These are phyloP conservation scores for Aureobasidium mangrovei DNA, from an alignment of 2,329 filamentous ascomycete genomes.

Conservation along the genomic window DNA sequence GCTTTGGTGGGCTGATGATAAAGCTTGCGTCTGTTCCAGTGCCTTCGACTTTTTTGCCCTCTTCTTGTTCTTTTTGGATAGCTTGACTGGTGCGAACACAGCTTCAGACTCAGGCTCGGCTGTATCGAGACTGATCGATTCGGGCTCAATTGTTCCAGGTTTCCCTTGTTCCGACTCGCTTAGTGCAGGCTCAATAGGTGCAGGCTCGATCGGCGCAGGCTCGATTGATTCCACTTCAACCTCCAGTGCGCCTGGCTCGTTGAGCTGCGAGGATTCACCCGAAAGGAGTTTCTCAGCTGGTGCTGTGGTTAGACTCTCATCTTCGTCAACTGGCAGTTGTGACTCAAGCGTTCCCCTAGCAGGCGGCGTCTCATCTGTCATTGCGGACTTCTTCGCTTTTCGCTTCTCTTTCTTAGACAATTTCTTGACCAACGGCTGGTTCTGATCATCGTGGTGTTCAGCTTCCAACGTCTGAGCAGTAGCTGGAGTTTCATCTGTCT, in stretches of 20 bases:
- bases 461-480: too few relatives aligned
- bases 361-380: neutral
- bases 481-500: too few relatives aligned
- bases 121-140: neutral
- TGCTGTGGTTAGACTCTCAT: neutral
- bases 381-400: neutral
- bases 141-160: neutral
- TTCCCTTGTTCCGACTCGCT: neutral
- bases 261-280: too few relatives aligned
- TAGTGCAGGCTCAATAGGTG: neutral
- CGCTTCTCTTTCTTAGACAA: slow-evolving; percentile 4
- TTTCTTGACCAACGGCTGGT: neutral
- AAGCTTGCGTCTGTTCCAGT: neutral
- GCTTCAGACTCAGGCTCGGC: slow-evolving; percentile 6
- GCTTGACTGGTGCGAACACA: neutral
- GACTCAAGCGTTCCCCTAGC: neutral
- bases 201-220: too few relatives aligned
- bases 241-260: neutral
- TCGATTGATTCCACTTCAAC: neutral
- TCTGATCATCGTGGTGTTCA: too few relatives aligned
- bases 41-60: slow-evolving; percentile 8
- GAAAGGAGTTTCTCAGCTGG: neutral
- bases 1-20: neutral
- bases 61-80: slow-evolving; percentile 27
- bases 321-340: neutral